phyloP scores from a whole-genome alignment of 306 rosid genomes.

The Glycyrrhiza uralensis region DNA sequence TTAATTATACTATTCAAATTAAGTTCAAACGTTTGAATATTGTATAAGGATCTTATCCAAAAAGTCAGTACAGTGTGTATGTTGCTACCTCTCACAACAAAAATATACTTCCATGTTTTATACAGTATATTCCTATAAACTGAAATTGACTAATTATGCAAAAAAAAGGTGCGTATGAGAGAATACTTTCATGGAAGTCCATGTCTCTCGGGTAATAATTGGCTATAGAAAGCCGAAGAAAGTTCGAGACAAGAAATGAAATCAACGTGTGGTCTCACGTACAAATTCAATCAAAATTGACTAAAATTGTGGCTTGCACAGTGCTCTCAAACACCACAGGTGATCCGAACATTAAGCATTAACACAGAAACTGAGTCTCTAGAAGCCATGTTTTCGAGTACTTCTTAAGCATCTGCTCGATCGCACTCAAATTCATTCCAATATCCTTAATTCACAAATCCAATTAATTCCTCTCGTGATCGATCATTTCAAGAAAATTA shows the following conservation, averaged over 20 bases:
- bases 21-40: too few relatives aligned
- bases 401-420: neutral
- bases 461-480: neutral
- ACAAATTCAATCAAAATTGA: neutral
- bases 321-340: neutral
- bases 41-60: too few relatives aligned
- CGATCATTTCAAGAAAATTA: neutral
- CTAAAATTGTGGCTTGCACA: neutral
- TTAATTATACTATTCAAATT: too few relatives aligned
- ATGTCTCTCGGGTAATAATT: neutral
- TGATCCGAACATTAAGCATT: slow-evolving; percentile 24
- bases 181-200: too few relatives aligned
- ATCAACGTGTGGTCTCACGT: slow-evolving; percentile 3
- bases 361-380: neutral
- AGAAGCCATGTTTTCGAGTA: neutral
- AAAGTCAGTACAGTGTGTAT: too few relatives aligned
- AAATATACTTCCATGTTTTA: too few relatives aligned
- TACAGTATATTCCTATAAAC: too few relatives aligned
- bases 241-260: slow-evolving; percentile 5
- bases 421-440: neutral
- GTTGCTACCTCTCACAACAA: too few relatives aligned
- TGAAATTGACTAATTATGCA: too few relatives aligned
- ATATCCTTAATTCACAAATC: neutral
- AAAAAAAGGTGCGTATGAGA: too few relatives aligned
- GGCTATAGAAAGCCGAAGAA: neutral